A percentile compares a stretch with the other conserved stretches of the same genome.
These are phyloP conservation scores for Neocatenulostroma microsporum DNA, from an alignment of 2,329 filamentous ascomycete genomes.

Conservation along the genomic window DNA sequence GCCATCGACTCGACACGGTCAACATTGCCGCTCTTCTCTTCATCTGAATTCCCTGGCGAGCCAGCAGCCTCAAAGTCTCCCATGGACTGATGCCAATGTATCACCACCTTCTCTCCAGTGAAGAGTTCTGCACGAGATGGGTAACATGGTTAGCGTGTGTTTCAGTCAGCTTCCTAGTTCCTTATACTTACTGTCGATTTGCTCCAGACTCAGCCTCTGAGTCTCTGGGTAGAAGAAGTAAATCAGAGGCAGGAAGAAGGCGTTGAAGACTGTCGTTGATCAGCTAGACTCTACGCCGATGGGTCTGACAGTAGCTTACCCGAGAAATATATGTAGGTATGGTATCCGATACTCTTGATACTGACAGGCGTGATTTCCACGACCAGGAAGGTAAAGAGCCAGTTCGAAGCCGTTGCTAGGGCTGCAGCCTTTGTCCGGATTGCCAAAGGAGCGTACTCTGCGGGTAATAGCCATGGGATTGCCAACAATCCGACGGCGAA, in stretches of 20 bases:
- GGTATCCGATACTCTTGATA: conserved; percentile 28
- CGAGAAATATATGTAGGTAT: conserved; percentile 38
- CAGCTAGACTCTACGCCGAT: too few species aligned
- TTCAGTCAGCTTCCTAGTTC: too few species aligned
- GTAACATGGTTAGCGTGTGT: too few species aligned
- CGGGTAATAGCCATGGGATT: conserved; percentile 92
- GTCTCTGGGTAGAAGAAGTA: conserved; percentile 49
- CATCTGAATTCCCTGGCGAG: not conserved
- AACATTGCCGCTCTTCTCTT: conserved; percentile 1
- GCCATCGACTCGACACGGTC: not conserved
- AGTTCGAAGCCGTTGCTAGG: conserved; percentile 62
- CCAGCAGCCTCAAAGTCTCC: not conserved
- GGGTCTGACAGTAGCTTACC: not conserved
- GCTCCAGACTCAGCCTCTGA: conserved; percentile 40
- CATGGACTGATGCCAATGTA: conserved; percentile 3
- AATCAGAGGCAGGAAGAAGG: conserved; percentile 48
- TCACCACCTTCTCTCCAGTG: conserved; percentile 1
- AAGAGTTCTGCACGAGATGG: too few species aligned
- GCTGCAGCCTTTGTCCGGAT: conserved; percentile 93
- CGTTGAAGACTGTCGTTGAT: conserved; percentile 44
- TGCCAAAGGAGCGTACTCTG: conserved; percentile 87
- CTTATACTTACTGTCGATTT: too few species aligned
- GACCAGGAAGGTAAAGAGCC: conserved; percentile 33
- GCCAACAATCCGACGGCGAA: conserved; percentile 30
- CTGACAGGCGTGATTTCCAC: conserved; percentile 33